Evolutionary conservation across 2,329 filamentous ascomycete species (phyloP).

Genomic region (Paecilomyces sp.): DNA sequence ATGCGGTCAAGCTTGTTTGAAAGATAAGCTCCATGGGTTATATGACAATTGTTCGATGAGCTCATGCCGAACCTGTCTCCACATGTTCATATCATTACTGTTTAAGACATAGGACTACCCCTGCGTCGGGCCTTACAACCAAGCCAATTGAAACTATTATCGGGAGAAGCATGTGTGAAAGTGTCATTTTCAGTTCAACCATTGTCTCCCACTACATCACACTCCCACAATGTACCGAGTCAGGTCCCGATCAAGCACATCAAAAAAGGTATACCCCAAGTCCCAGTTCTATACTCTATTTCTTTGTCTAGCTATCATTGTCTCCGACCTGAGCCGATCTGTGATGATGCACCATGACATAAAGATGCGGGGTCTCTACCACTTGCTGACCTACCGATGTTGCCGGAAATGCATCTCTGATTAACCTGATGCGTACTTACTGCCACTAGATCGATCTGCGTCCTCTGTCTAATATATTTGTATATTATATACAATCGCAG

Average conservation of each 20-base stretch:
- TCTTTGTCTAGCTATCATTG: neutral
- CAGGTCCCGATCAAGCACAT: neutral
- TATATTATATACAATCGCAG: no score
- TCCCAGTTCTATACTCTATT: neutral
- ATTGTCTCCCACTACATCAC: neutral
- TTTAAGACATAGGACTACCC: neutral
- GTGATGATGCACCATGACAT: neutral
- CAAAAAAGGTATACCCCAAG: neutral
- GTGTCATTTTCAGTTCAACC: neutral
- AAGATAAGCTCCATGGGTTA: neutral
- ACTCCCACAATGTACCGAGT: neutral
- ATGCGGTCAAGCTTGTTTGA: neutral
- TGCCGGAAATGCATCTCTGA: neutral
- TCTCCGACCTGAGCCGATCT: neutral
- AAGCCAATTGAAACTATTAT: neutral
- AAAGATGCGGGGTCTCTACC: neutral
- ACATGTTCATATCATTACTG: neutral
- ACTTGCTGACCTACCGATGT: no score
- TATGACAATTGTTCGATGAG: neutral
- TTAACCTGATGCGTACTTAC: neutral
- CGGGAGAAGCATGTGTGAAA: neutral
- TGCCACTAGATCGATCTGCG: neutral
- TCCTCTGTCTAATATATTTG: neutral
- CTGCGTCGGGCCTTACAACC: neutral
- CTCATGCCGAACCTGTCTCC: neutral